Conservation (phyloP, 768 basidiomycete genomes). For the Xerocomellus amylosporus region DNA sequence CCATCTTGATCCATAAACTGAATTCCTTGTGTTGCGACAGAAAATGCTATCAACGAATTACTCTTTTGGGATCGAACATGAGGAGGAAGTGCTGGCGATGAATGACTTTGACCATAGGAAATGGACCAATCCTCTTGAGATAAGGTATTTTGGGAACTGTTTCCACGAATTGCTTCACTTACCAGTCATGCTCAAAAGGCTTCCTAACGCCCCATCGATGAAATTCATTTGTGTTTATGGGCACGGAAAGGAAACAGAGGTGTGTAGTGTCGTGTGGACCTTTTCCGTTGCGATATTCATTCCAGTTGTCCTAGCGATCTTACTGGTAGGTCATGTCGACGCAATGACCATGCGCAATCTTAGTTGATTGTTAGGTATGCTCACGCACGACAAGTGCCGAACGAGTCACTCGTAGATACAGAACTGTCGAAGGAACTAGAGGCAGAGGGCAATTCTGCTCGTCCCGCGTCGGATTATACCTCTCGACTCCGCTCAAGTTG, state of each 20-base stretch:
- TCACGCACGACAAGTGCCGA: constrained; percentile 64
- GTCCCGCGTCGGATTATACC: constrained; percentile 52
- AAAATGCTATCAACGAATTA: constrained; percentile 85
- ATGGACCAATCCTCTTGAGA: constrained; percentile 91
- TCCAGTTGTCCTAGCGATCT: constrained; percentile 54
- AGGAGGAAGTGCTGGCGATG: constrained; percentile 55
- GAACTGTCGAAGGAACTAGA: constrained; percentile 45
- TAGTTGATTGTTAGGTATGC: constrained; percentile 55
- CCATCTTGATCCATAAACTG: neutral
- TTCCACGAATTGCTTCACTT: neutral
- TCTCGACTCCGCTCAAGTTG: constrained; percentile 54
- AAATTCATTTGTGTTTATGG: constrained; percentile 93
- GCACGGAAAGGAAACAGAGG: constrained; percentile 94
- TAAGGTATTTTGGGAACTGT: constrained; percentile 44
- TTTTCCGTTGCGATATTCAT: neutral
- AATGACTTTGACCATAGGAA: constrained; percentile 77
- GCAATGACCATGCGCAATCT: neutral
- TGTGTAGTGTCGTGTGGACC: constrained; percentile 28
- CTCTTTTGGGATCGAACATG: constrained; percentile 82
- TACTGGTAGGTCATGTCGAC: constrained; percentile 61
- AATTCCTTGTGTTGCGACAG: constrained; percentile 23
- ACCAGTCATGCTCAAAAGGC: constrained; percentile 38
- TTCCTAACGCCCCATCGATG: constrained; percentile 90
- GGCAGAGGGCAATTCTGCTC: constrained; percentile 42
- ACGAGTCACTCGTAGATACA: constrained; percentile 51